These are phyloP conservation scores for Xylariaceae sp. DNA, from an alignment of 2,329 filamentous ascomycete genomes.

Conservation along the genomic window DNA sequence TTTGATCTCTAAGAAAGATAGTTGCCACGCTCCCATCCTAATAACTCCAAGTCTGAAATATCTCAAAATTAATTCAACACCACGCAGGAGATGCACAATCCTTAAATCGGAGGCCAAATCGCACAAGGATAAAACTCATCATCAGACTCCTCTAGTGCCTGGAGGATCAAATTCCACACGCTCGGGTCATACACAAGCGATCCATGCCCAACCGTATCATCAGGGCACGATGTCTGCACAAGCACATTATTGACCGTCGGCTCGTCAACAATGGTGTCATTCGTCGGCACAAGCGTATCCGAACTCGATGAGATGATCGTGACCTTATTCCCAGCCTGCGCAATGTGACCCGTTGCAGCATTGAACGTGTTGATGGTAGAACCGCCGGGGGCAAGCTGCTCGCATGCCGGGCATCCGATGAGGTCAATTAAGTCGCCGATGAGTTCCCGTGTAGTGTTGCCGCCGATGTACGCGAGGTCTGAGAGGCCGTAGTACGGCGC, in stretches of 20 bases:
- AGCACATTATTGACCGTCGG: constrained; percentile 20
- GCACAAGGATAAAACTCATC: constrained; percentile 25
- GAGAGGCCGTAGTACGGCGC: constrained; percentile 27
- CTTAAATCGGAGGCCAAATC: constrained; percentile 16
- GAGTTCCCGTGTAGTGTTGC: constrained; percentile 19
- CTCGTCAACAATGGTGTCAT: constrained; percentile 24
- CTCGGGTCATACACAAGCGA: constrained; percentile 26
- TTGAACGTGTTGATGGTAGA: constrained; percentile 19
- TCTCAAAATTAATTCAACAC: too few species aligned
- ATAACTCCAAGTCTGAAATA: too few species aligned
- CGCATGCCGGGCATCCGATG: constrained; percentile 26
- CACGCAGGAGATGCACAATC: too few species aligned
- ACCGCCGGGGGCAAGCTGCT: constrained; percentile 26
- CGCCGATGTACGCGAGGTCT: constrained; percentile 27
- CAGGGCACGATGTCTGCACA: constrained; percentile 26
- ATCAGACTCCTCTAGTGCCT: constrained; percentile 27
- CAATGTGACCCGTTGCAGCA: constrained; percentile 17
- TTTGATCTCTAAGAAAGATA: too few species aligned
- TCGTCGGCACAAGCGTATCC: constrained; percentile 23
- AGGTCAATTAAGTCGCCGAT: constrained; percentile 16
- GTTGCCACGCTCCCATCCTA: too few species aligned
- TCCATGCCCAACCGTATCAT: constrained; percentile 25
- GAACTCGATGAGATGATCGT: constrained; percentile 25
- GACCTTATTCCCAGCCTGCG: constrained; percentile 24
- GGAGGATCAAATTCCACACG: constrained; percentile 26